Conservation (phyloP, 306 rosid genomes). For the Cyamopsis tetragonoloba region DNA sequence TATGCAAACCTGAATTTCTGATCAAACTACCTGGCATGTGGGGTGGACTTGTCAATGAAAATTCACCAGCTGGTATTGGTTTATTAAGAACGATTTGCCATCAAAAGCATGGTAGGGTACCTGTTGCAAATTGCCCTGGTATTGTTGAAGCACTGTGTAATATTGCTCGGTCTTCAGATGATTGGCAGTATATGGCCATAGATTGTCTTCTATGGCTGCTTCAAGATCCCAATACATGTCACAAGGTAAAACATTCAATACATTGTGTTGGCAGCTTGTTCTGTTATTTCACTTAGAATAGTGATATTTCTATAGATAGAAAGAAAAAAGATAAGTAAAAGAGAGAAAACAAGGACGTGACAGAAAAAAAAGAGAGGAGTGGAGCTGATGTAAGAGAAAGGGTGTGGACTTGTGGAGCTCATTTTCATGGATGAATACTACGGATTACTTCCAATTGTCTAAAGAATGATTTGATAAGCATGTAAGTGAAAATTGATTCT, state of each 20-base stretch:
- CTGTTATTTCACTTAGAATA: background rate
- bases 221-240: slow-evolving; percentile 86
- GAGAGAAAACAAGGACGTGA: too few relatives aligned
- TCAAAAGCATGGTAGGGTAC: slow-evolving; percentile 92
- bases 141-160: slow-evolving; percentile 87
- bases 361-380: too few relatives aligned
- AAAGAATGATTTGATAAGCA: slow-evolving; percentile 4
- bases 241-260: slow-evolving; percentile 51
- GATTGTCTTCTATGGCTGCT: slow-evolving; percentile 97
- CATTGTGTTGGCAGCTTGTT: background rate
- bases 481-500: background rate
- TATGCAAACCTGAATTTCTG: slow-evolving; percentile 90
- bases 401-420: background rate
- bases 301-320: too few relatives aligned
- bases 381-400: too few relatives aligned
- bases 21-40: slow-evolving; percentile 89
- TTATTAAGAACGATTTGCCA: slow-evolving; percentile 90
- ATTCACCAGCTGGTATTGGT: slow-evolving; percentile 97
- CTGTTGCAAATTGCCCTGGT: slow-evolving; percentile 81
- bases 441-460: background rate
- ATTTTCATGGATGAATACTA: slow-evolving; percentile 6
- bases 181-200: slow-evolving; percentile 99
- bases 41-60: slow-evolving; percentile 99
- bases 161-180: slow-evolving; percentile 90
- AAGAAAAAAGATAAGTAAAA: too few relatives aligned